Base-by-base conservation (phyloP, 805 yeast genomes). In the Suhomyces canberraensis region DNA sequence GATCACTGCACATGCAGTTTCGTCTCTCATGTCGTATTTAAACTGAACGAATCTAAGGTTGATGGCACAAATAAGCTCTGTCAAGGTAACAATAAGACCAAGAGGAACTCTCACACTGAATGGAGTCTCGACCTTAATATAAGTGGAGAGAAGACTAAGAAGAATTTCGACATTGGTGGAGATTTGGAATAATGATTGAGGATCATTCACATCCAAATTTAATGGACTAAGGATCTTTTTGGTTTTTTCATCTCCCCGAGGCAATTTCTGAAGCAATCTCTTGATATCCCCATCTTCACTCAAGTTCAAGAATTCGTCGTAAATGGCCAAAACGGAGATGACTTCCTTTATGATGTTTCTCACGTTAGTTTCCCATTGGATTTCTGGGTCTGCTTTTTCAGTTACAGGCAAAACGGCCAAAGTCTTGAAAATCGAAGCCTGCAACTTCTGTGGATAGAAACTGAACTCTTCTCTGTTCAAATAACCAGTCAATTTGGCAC, bases 101-200 rank as follows among this genome's bases (percentile, higher is more conserved):
- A 86, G 44, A 3, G 95, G 93, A 6, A 84, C 69, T 42, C 71
- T 66, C 7, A 80, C 71, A 9, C 79, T 64, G 47, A 66, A 71
- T 27, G 74, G 76, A 1, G 88, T 78, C 17, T 77, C 73, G 6
- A 76, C 63, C 3, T 71, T 58, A 59, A 39, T 54, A 45, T 44
- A 84, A 35, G 37, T 81, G 39, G 34, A 33, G 24, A 66, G 45
- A 19, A 65, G 47, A 20, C 64, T 64, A 24, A 70, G 55, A 25
- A 84, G 58, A 4, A 73, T 47, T 8, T 64, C 56, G 8, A 83
- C 43, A 53, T 89, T 67, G 27, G 65, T 59, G 3, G 81, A 71
- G 16, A 84, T 69, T 41, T 69, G 60, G 39, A 73, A 61, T 3
- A 84, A 51, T 4, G 82, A 64, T 16, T 60, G 47, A 11, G 85